These are phyloP conservation scores for Mucor indicus DNA, from an alignment of 371 early-diverging fungal genomes.

Conservation along the genomic window DNA sequence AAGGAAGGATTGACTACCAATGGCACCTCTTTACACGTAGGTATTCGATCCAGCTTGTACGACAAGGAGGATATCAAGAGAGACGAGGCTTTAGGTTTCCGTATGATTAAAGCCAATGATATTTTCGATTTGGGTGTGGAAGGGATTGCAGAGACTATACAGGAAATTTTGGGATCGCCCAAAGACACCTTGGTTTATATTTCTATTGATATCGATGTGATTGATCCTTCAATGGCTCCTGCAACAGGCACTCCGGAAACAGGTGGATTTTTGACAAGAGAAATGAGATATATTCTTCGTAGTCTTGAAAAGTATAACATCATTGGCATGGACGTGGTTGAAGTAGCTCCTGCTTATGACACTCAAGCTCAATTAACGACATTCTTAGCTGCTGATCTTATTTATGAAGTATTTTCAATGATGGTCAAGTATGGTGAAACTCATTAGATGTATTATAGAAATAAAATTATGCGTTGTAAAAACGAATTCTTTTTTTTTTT, in stretches of 20 bases:
- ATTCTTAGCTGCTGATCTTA: conserved; percentile 42
- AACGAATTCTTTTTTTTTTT: not conserved
- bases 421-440: conserved; percentile 38
- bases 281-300: conserved; percentile 46
- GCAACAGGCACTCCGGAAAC: conserved; percentile 54
- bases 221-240: conserved; percentile 53
- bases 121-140: conserved; percentile 44
- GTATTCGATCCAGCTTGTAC: conserved; percentile 45
- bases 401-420: conserved; percentile 44
- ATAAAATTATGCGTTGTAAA: no score
- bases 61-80: conserved; percentile 33
- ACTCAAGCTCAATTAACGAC: conserved; percentile 49
- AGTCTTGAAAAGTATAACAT: conserved; percentile 40
- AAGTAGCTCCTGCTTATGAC: conserved; percentile 52
- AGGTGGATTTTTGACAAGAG: conserved; percentile 51
- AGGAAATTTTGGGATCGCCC: conserved; percentile 35
- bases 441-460: no score
- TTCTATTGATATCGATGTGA: conserved; percentile 52
- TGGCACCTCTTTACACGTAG: conserved; percentile 50
- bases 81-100: conserved; percentile 43
- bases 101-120: conserved; percentile 47
- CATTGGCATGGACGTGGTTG: conserved; percentile 47
- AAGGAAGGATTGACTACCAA: conserved; percentile 46
- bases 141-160: conserved; percentile 43
- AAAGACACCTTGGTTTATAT: conserved; percentile 38